These are phyloP conservation scores for Fraxinus albicans DNA, from an alignment of 305 asterid species.

Conservation along the genomic window DNA sequence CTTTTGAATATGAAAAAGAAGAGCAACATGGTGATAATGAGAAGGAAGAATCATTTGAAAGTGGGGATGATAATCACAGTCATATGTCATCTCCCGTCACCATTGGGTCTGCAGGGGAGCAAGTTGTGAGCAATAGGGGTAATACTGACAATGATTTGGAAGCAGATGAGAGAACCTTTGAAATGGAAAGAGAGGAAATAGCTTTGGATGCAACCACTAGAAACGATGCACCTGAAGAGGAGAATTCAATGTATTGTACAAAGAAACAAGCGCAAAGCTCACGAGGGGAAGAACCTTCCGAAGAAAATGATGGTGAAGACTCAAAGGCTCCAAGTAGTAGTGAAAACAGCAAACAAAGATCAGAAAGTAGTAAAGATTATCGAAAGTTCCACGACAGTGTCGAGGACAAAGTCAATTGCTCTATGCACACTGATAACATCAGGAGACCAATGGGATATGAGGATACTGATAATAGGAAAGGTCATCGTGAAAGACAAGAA, in stretches of 20 bases:
- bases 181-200: slow-evolving; percentile 40
- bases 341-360: slow-evolving; percentile 68
- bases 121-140: slow-evolving; percentile 38
- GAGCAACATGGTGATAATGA: slow-evolving; percentile 33
- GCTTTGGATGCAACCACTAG: slow-evolving; percentile 39
- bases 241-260: slow-evolving; percentile 30
- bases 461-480: slow-evolving; percentile 42
- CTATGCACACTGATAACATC: slow-evolving; percentile 30
- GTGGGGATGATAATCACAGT: slow-evolving; percentile 46
- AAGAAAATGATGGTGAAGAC: slow-evolving; percentile 59
- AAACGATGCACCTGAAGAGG: slow-evolving; percentile 40
- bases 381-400: slow-evolving; percentile 43
- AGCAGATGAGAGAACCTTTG: slow-evolving; percentile 43
- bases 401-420: slow-evolving; percentile 65
- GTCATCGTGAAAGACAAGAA: slow-evolving; percentile 62
- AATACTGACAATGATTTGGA: slow-evolving; percentile 43
- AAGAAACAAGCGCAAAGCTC: slow-evolving; percentile 46
- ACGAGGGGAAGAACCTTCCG: slow-evolving; percentile 46
- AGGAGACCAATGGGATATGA: slow-evolving; percentile 54
- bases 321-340: slow-evolving; percentile 64
- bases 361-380: slow-evolving; percentile 71
- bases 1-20: slow-evolving; percentile 34
- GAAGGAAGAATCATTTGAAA: slow-evolving; percentile 44
- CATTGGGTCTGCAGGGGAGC: slow-evolving; percentile 46
- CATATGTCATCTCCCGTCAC: slow-evolving; percentile 47